Evolutionary conservation across 768 basidiomycete species (phyloP), one percentile per base, ranked within the genome.

Genomic region (Hygrophoropsis aurantiaca): DNA sequence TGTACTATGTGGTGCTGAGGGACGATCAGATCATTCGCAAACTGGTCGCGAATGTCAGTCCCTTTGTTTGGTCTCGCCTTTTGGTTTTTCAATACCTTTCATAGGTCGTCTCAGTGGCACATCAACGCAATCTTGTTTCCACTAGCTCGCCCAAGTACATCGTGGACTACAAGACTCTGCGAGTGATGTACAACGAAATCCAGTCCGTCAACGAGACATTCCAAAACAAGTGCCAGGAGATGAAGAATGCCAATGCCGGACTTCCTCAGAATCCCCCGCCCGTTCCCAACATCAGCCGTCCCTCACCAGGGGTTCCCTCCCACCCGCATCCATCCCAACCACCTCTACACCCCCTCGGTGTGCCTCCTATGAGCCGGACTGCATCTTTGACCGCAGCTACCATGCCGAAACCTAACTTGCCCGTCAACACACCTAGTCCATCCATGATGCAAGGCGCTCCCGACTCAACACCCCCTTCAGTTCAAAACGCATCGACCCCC

Each of bases 31-130:
- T 65, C 36, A 67, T 85, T 41, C 75, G 70, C 58, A 79, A 67
- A 61, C 60, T 79, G 24, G 67, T 84, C 27, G 60, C 69, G 11
- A 81, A 84, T 44, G 86, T 87, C 55, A 49, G 83, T 67, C 41
- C 21, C 35, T 49, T 57, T 42, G 40, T 54, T 20, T 45, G 30
- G 54, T 55, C 54, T 23, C 50, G 16, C 42, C 39, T 48, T 47
- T 43, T 4, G 45, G 19, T 26, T 25, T 41, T 46, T 55, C 37
- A 42, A 47, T 48, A 30, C 45, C 40, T 5, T 24, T 47, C 46
- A 26, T 48, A 79, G 80, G 72, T 74, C 25, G 54, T 70, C 44
- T 72, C 73, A 13, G 74, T 78, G 19, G 57, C 58, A 23, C 72
- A 70, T 32, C 66, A 67, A 60, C 52, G 60, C 23, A 47, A 56